Evolutionary conservation across 202 grass and related monocot genomes (phyloP), one percentile per base, ranked within the genome.

Genomic region (Elaeis oleifera): DNA sequence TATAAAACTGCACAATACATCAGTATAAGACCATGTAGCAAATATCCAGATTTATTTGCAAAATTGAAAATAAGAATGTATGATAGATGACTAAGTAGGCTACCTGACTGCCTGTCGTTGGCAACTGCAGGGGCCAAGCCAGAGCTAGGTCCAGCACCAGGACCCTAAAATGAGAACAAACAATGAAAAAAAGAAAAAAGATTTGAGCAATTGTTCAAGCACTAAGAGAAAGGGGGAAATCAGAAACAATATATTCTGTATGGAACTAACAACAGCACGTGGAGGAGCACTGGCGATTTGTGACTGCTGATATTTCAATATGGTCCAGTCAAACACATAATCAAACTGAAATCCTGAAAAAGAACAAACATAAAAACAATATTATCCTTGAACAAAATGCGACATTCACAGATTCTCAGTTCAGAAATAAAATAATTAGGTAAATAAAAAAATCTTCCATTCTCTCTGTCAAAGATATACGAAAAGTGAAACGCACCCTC

Each of bases 321-420:
- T 96, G 44, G 91, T 96, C 91, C 91, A 96, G 74, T 96, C 91
- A 78, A 96, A 96, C n/a, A 96, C 91, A 71, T 96, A 96, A 58
- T 96, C 91, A 76, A 96, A 96, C 74, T 96, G 91, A 83, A 96
- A 96, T 65, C 90, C 90, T 95, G 73, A 50, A 84, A 20, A 63
- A 62, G 9, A 63, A 19, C 7, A 77, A 69, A 65, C 25, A 74
- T 13, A 60, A 60, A 32, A 29, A 60, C 16, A 60, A 60, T 13
- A 44, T 13, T 3, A 44, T 11, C 36, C 36, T 11, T 44, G 11
- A 13, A 44, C 36, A 44, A 13, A 1, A 44, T 3, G 36, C 11
- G 11, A 13, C 9, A 44, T 44, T 11, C 11, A 44, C 9, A 44
- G 3, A 11, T 44, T 44, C 36, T 44, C 36, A 44, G 36, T 14